Conservation (phyloP, 176 grass and related monocot genomes). For the Zea mays region DNA sequence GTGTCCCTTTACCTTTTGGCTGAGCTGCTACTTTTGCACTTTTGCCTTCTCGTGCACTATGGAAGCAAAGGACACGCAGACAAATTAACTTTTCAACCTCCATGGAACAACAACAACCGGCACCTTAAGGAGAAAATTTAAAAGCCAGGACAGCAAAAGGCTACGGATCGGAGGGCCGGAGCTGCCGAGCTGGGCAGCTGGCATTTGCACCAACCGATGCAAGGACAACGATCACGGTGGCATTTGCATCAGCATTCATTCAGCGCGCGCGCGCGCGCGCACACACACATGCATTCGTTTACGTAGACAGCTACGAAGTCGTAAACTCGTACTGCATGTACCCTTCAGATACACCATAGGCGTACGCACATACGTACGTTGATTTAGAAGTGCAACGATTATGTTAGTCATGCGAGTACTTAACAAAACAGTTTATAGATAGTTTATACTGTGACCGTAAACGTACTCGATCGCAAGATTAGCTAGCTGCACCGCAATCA, state of each 20-base stretch:
- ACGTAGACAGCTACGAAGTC: neutral
- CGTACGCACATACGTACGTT: neutral
- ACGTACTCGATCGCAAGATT: neutral
- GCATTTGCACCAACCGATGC: constrained; percentile 39
- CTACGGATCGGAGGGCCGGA: neutral
- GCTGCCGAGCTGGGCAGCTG: constrained; percentile 27
- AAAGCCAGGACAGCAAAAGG: neutral
- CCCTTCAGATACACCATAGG: neutral
- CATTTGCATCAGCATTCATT: neutral
- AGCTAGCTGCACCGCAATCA: constrained; percentile 1
- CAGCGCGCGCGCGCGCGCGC: too few relatives aligned
- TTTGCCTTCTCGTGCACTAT: neutral
- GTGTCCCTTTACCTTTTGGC: neutral
- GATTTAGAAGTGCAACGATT: neutral
- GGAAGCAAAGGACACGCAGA: neutral
- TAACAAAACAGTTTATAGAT: neutral
- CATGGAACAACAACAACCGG: neutral
- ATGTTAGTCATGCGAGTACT: neutral
- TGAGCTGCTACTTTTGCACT: neutral
- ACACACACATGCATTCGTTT: neutral
- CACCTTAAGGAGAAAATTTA: neutral
- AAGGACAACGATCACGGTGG: neutral
- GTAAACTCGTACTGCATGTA: neutral
- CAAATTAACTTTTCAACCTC: constrained; percentile 43
- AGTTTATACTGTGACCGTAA: neutral